phyloP scores from a whole-genome alignment of 2,329 filamentous ascomycete species.

The Diaporthe sp. region DNA sequence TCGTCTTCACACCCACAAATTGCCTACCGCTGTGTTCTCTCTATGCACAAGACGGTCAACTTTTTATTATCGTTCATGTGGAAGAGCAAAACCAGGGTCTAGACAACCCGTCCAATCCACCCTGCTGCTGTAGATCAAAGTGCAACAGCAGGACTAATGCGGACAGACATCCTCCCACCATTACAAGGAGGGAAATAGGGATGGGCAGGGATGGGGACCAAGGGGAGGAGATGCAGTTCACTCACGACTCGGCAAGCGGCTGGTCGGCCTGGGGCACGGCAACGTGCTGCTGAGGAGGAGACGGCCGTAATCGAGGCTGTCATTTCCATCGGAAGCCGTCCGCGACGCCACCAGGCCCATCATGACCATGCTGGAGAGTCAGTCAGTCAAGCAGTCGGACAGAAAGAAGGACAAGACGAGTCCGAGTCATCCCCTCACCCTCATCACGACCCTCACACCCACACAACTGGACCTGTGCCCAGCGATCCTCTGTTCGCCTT shows the following conservation, averaged over 20 bases:
- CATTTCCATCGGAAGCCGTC: conserved; percentile 39
- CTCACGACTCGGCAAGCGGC: conserved; percentile 2
- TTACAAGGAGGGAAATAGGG: not conserved
- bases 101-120: conserved; percentile 79
- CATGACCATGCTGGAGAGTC: not conserved
- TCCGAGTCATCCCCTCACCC: not conserved
- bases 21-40: conserved; percentile 73
- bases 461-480: conserved; percentile 82
- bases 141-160: conserved; percentile 75
- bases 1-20: conserved; percentile 63
- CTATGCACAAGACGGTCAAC: conserved; percentile 70
- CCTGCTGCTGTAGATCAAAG: conserved; percentile 69
- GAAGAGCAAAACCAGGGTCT: conserved; percentile 74
- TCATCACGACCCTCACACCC: not conserved
- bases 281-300: conserved; percentile 38
- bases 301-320: conserved; percentile 36
- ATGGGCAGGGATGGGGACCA: not conserved
- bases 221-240: not conserved
- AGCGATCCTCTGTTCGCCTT: conserved; percentile 77
- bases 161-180: conserved; percentile 66
- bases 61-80: conserved; percentile 71
- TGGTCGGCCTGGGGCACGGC: not conserved
- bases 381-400: not conserved
- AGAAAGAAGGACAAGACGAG: not conserved
- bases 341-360: not conserved